These are phyloP conservation scores for Rubia yunnanensis DNA, from an alignment of 257 asterid genomes.

Conservation along the genomic window DNA sequence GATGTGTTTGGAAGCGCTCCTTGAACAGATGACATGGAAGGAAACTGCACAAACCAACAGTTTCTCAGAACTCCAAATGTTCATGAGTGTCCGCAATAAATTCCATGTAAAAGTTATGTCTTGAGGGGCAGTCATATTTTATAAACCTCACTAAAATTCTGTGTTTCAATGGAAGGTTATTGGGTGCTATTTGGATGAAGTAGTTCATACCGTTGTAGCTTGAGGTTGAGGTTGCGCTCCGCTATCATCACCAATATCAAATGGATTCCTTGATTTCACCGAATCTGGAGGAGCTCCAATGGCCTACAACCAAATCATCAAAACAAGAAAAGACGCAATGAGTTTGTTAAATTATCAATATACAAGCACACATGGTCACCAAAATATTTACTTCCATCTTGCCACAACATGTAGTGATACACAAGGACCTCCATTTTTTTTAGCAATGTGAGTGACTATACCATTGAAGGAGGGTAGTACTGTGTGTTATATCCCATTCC, in stretches of 20 bases:
- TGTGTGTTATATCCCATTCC: slow-evolving; percentile 47
- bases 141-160: background rate
- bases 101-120: background rate
- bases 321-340: background rate
- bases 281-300: slow-evolving; percentile 25
- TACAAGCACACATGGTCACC: background rate
- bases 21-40: slow-evolving; percentile 45
- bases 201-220: slow-evolving; percentile 39
- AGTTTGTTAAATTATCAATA: background rate
- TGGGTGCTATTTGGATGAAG: background rate
- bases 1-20: slow-evolving; percentile 36
- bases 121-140: background rate
- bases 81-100: too few species aligned
- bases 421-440: background rate
- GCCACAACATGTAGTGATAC: background rate
- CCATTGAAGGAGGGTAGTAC: slow-evolving; percentile 44
- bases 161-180: background rate
- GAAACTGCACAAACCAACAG: slow-evolving; percentile 33
- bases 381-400: background rate
- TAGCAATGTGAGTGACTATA: slow-evolving; percentile 10
- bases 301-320: slow-evolving; percentile 24
- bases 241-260: slow-evolving; percentile 45
- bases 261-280: slow-evolving; percentile 54
- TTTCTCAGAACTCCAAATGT: background rate
- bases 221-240: slow-evolving; percentile 27